Evolutionary conservation across 495 filamentous ascomycete genomes (phyloP), one percentile per base, ranked within the genome.

Genomic region (Rostrohypoxylon terebratum): DNA sequence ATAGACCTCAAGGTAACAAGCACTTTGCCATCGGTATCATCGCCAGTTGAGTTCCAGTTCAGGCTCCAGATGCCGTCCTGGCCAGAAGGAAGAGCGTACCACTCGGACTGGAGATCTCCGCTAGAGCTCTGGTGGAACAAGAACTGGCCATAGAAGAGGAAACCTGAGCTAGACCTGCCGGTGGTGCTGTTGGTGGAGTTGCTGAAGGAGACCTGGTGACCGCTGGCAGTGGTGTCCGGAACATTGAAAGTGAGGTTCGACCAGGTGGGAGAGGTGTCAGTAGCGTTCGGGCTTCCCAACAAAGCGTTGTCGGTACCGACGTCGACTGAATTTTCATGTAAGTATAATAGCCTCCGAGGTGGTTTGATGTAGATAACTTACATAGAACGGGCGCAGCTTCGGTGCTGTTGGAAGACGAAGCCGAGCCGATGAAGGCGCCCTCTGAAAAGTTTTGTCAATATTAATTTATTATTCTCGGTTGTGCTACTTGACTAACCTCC

Each of bases 91-190:
- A 66, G 40, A 34, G 72, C 77, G 28, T 77, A 82, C 69, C 79
- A 83, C 63, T 77, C 38, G 4, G 79, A 75, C 36, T 78, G 67
- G 50, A 78, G 69, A 0, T 59, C 51, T 34, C 80, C 79, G 20
- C 51, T 53, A n/a, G 60, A 72, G 21, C 48, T 53, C 58, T 77
- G 67, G 33, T 81, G 76, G 3, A 81, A 63, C 13, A 79, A 33
- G 28, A 71, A 75, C 14, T 77, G 65, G 0, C 80, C 81, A 47
- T 83, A 83, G 67, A 80, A 82, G 40, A 73, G 25, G 47, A 83
- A 82, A 0, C 69, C 77, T 1, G 67, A 72, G 4, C 63, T 69
- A 14, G 77, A 69, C 20, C 68, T 59, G 28, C 76, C 48, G 11
- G 23, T 54, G 18, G 23, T 45, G n/a, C 42, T 53, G 3, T 65